These are phyloP conservation scores for Anastatica hierochuntica DNA, from an alignment of 345 rosid species.

Conservation along the genomic window DNA sequence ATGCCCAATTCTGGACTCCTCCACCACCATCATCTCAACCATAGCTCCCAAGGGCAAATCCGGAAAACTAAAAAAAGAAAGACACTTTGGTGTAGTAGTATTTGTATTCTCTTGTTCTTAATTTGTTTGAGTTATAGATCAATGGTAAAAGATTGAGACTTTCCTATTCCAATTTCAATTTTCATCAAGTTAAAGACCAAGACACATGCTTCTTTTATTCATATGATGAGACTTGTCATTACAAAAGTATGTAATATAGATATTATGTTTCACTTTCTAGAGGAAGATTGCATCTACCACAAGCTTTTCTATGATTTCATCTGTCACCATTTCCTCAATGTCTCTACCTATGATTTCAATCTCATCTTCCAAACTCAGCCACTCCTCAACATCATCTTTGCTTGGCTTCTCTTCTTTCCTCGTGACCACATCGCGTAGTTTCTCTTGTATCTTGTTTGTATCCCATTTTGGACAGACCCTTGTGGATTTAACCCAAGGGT, in stretches of 20 bases:
- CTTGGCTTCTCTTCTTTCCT: constrained; percentile 30
- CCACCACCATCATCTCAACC: constrained; percentile 18
- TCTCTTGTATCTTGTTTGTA: constrained; percentile 34
- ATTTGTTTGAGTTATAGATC: neutral
- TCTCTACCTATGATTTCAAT: constrained; percentile 60
- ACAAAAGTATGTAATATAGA: constrained; percentile 11
- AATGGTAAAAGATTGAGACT: neutral
- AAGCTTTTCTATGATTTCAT: constrained; percentile 56
- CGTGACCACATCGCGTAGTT: constrained; percentile 31
- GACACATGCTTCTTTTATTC: constrained; percentile 10
- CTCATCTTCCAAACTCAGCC: constrained; percentile 52
- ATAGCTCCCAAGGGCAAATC: constrained; percentile 16
- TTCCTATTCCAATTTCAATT: neutral
- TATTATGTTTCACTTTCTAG: constrained; percentile 16
- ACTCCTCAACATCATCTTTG: constrained; percentile 31
- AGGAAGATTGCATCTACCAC: constrained; percentile 17
- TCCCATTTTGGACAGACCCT: constrained; percentile 30
- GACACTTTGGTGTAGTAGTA: neutral
- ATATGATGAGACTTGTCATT: constrained; percentile 24
- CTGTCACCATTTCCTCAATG: constrained; percentile 51
- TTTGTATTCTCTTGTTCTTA: neutral
- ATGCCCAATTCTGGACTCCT: constrained; percentile 79
- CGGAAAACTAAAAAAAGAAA: neutral
- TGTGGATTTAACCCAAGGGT: constrained; percentile 47
- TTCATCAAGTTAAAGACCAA: neutral